Conservation (phyloP, 805 yeast species). For the Kregervanrija delftensis region DNA sequence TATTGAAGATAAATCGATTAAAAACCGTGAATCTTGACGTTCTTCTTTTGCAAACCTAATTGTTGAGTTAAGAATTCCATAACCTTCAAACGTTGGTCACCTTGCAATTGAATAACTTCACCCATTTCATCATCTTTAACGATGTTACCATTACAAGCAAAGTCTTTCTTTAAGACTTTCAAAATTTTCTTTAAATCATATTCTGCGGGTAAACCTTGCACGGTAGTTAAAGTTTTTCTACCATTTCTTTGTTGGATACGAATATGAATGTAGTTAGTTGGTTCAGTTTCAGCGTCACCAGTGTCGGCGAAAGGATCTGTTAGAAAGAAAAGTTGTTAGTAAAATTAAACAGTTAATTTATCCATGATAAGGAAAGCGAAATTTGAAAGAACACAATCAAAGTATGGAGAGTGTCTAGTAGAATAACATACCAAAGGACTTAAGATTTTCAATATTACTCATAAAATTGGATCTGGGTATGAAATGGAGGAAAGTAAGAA, state of each 20-base stretch:
- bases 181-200: conserved; percentile 91
- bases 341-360: not conserved
- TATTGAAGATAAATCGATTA: conserved; percentile 28
- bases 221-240: conserved; percentile 96
- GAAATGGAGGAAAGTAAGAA: not conserved
- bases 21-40: conserved; percentile 97
- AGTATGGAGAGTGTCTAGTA: not conserved
- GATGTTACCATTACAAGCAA: conserved; percentile 97
- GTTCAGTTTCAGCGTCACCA: conserved; percentile 98
- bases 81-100: conserved; percentile 97
- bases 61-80: conserved; percentile 85
- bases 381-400: not conserved
- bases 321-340: not conserved
- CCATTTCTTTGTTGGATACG: conserved; percentile 99
- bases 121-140: conserved; percentile 96
- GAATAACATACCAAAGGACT: conserved; percentile 54
- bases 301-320: conserved; percentile 98
- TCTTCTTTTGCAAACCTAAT: conserved; percentile 87
- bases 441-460: conserved; percentile 90
- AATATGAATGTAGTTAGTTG: conserved; percentile 92
- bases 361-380: not conserved
- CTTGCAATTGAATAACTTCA: conserved; percentile 95
- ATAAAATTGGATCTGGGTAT: conserved; percentile 30
- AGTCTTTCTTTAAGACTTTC: conserved; percentile 92
- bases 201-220: conserved; percentile 94